These are phyloP conservation scores for Aspergillaceae sp. DNA, from an alignment of 2,329 filamentous ascomycete genomes.

Conservation along the genomic window DNA sequence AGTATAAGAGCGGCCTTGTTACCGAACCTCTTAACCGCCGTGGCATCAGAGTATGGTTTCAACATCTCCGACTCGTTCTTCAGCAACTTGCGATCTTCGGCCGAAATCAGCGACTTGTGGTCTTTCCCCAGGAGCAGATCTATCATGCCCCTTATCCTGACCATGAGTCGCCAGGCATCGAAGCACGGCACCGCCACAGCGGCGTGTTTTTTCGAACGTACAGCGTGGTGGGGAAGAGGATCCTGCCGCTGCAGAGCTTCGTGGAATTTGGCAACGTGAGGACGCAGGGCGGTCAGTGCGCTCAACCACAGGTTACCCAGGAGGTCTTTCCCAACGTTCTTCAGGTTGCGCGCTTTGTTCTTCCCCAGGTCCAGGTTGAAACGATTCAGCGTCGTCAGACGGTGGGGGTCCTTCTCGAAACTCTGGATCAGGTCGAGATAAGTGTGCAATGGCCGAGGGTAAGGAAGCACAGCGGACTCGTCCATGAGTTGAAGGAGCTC, in stretches of 20 bases:
- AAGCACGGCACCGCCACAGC: constrained; percentile 16
- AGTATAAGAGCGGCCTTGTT: constrained; percentile 5
- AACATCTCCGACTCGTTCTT: constrained; percentile 18
- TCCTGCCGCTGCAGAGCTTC: constrained; percentile 16
- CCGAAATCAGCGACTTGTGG: constrained; percentile 14
- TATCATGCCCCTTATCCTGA: constrained; percentile 24
- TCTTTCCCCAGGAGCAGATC: constrained; percentile 25
- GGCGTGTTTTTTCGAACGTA: constrained; percentile 9
- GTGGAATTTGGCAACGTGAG: constrained; percentile 20
- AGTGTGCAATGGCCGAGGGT: constrained; percentile 19
- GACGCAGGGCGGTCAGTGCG: constrained; percentile 18
- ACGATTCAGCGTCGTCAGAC: constrained; percentile 21
- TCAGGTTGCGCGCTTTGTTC: constrained; percentile 9
- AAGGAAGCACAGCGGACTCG: constrained; percentile 19
- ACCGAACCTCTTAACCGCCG: constrained; percentile 10
- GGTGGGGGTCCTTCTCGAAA: constrained; percentile 19
- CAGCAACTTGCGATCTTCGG: constrained; percentile 15
- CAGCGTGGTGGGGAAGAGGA: constrained; percentile 2
- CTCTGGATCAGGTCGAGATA: constrained; percentile 22
- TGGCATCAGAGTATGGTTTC: constrained; percentile 22
- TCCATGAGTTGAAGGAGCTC: constrained; percentile 58
- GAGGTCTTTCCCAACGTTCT: constrained; percentile 18
- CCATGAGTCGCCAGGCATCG: constrained; percentile 15
- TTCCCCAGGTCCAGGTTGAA: constrained; percentile 11
- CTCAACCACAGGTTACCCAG: constrained; percentile 15